Base-by-base conservation (phyloP, 192 early-diverging fungal species). In the Physocladia obscura region DNA sequence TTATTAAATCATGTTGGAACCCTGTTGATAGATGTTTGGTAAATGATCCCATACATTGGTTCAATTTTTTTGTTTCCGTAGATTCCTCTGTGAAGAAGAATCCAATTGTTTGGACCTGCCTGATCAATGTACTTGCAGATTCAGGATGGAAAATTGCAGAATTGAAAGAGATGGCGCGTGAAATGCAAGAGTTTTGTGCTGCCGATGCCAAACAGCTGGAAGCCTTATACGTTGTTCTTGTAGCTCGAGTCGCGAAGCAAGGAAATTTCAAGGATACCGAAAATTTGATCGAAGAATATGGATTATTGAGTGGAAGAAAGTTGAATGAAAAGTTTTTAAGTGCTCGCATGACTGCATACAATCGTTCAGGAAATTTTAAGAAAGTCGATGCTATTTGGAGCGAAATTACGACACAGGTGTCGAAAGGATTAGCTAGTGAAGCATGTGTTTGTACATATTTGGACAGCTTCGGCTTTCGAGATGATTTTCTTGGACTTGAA, bases 391-490 rank as follows among this genome's bases (percentile, higher is more conserved):
- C 39, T 26, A 1, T 65, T 47, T 65, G 62, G 62, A 21, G 22
- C 8, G 60, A 62, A 8, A 22, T n/a, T 15, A 17, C 24, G 22
- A 17, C 24, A 15, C 24, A 47, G 39, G 29, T 22, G 4, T 37
- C n/a, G 5, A 11, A 19, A 29, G 39, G 8, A 5, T 24, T 8
- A 17, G 1, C 32, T 21, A 6, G 0, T 29, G 62, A 65, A 49
- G 6, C 48, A 11, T 2, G 11, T 65, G 62, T 65, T 13, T 65
- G 62, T 22, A 17, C 52, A 30, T 51, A 51, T 19, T 51, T 65
- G 62, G 62, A 65, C 32, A 51, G 48, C 32, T 65, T 65, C n/a
- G 62, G 62, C 17, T 65, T 31, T 26, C 62, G 62, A 31, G 21
- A 34, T 6, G 47, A 65, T 51, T 13, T 34, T 1, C n/a, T 4